Percentiles rank a stretch among this genome's conserved stretches.
Conservation (phyloP, 2,329 filamentous ascomycete species). For the Xylariaceae sp. region DNA sequence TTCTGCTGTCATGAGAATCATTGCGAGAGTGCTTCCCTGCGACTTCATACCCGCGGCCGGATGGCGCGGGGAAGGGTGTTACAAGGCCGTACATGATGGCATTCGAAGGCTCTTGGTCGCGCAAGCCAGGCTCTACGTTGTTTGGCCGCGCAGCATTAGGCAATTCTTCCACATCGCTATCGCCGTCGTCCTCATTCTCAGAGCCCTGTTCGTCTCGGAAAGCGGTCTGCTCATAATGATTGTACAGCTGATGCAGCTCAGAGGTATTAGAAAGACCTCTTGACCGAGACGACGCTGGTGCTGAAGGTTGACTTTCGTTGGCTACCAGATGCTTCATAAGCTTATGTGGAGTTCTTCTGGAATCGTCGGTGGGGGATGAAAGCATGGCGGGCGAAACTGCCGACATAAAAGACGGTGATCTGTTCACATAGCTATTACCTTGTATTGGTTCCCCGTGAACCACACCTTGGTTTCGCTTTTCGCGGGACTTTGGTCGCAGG, state of each 20-base stretch:
- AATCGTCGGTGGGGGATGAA: conserved; percentile 6
- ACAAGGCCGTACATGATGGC: conserved; percentile 22
- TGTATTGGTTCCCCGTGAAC: conserved; percentile 29
- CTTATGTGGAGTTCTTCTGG: conserved; percentile 15
- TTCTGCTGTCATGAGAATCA: conserved; percentile 27
- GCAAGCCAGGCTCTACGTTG: conserved; percentile 11
- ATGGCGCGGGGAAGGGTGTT: conserved; percentile 22
- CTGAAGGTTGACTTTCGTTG: conserved; percentile 16
- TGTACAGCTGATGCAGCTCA: conserved; percentile 51
- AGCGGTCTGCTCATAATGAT: conserved; percentile 58
- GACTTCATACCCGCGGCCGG: conserved; percentile 13
- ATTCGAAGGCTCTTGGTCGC: conserved; percentile 16
- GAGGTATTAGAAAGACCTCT: conserved; percentile 33
- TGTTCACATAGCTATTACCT: conserved; percentile 37
- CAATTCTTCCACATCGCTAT: neutral
- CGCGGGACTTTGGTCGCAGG: conserved; percentile 37
- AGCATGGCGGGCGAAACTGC: conserved; percentile 9
- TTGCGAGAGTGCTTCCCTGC: conserved; percentile 25
- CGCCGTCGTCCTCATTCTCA: conserved; percentile 19
- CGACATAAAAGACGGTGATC: conserved; percentile 44
- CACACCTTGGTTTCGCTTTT: conserved; percentile 27
- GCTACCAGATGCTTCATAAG: conserved; percentile 18
- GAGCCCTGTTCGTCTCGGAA: conserved; percentile 38
- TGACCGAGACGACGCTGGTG: conserved; percentile 21
- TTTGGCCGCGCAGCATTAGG: neutral